Evolutionary conservation across 192 early-diverging fungal species (phyloP), one percentile per base, ranked within the genome.

Genomic region (Umbelopsis isabellina): DNA sequence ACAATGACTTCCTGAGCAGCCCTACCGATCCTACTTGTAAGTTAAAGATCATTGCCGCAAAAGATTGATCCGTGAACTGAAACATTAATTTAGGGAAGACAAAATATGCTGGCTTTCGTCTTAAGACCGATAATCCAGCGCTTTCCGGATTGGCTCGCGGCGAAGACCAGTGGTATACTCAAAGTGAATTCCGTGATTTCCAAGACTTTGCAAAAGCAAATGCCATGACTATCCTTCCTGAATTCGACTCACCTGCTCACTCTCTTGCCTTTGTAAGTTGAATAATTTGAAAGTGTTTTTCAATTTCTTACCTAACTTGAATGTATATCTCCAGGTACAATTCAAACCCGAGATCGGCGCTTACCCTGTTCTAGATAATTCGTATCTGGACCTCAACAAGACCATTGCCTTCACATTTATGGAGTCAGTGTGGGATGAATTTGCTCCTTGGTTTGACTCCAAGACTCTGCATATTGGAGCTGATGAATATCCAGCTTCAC

Each of bases 191-290:
- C 69, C 78, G 75, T 52, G 75, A 74, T 33, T 77, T 75, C 58
- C 81, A 83, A 64, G 72, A 79, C 68, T 75, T 83, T 46, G 71
- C 75, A 66, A 83, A 83, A 72, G 79, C 70, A 0, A 78, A 72
- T 45, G 81, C 78, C 16, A 41, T 80, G 53, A 79, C 79, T 22
- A 55, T 83, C 37, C 79, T 83, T 25, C 81, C 81, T 30, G 81
- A 83, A 70, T 80, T 83, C 25, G 81, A 83, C 33, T 75, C 75
- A 58, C 81, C 81, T 8, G 81, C 81, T 0, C 81, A 83, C 50
- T 77, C 81, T 35, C 71, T 83, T 22, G 76, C 75, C 66, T 83
- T 83, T 46, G 80, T 79, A 65, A 83, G 45, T 66, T 66, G 1
- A 1, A 33, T 2, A 35, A 35, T 1, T 30, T 9, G 11, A 27